Conservation (phyloP, 1,139 yeast genomes). For the Tardiomyces depauwii region DNA sequence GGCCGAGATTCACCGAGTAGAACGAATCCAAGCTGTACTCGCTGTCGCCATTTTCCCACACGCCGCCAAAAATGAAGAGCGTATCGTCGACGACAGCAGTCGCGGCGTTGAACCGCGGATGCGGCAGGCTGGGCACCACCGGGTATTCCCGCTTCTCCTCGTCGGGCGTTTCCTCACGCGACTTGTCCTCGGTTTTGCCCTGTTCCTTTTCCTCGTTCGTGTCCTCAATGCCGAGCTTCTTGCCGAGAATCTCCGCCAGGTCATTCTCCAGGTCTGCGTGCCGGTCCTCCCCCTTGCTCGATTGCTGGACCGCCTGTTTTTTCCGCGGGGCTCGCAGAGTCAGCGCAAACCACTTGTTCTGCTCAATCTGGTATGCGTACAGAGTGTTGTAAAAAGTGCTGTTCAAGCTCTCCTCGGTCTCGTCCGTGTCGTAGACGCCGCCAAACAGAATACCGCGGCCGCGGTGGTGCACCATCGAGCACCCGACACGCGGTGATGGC, state of each 20-base stretch:
- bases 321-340: constrained; percentile 54
- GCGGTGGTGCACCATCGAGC: constrained; percentile 79
- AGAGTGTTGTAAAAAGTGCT: constrained; percentile 76
- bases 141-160: constrained; percentile 41
- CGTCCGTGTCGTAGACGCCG: constrained; percentile 91
- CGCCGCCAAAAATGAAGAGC: constrained; percentile 83
- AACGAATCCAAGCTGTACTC: constrained; percentile 79
- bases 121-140: constrained; percentile 55
- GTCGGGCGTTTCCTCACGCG: constrained; percentile 26
- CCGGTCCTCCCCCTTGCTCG: constrained; percentile 34
- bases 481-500: constrained; percentile 91
- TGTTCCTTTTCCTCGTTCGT: constrained; percentile 35
- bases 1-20: constrained; percentile 76
- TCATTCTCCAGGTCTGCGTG: constrained; percentile 79
- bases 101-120: constrained; percentile 78
- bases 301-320: constrained; percentile 30
- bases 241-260: constrained; percentile 61
- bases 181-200: constrained; percentile 26
- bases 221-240: constrained; percentile 52
- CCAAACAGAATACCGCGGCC: constrained; percentile 92
- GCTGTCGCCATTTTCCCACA: constrained; percentile 77
- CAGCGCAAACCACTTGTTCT: constrained; percentile 81
- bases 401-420: constrained; percentile 84
- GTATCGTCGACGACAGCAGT: constrained; percentile 80
- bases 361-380: constrained; percentile 73